A percentile compares a stretch with the other conserved stretches of the same genome.
Conservation (phyloP, 129 eudicot species). For the Calendula officinalis region DNA sequence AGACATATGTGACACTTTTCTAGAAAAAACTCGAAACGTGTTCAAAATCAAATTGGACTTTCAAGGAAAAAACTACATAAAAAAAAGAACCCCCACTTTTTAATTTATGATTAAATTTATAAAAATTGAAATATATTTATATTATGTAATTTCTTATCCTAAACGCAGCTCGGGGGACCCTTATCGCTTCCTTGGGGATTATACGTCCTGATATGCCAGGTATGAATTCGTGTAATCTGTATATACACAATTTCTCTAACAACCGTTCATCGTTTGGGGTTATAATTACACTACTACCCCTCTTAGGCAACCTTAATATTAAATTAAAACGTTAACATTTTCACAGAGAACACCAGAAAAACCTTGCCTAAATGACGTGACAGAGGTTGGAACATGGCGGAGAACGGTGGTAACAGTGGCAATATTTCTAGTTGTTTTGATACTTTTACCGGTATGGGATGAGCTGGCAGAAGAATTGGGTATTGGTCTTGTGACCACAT, state of each 20-base stretch:
- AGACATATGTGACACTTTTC: no score
- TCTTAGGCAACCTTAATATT: not conserved
- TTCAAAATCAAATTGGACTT: no score
- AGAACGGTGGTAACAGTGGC: slow-evolving; percentile 48
- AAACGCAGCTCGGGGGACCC: slow-evolving; percentile 88
- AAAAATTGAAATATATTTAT: slow-evolving; percentile 6
- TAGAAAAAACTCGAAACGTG: no score
- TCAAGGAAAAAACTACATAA: no score
- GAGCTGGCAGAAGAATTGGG: slow-evolving; percentile 97
- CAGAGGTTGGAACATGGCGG: slow-evolving; percentile 96
- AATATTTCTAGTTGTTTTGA: slow-evolving; percentile 57
- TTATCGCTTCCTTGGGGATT: slow-evolving; percentile 98
- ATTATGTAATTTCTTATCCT: not conserved
- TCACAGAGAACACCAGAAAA: slow-evolving; percentile 89
- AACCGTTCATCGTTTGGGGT: not conserved
- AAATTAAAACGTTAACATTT: slow-evolving; percentile 7
- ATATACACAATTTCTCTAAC: not conserved
- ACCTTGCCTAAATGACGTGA: slow-evolving; percentile 88
- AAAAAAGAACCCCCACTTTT: no score
- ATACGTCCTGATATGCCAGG: slow-evolving; percentile 95
- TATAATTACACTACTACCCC: not conserved
- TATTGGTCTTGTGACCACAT: slow-evolving; percentile 83
- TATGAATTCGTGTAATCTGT: slow-evolving; percentile 18
- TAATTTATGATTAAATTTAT: no score
- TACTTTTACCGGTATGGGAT: slow-evolving; percentile 91